A percentile compares a stretch with the other conserved stretches of the same genome.
Evolutionary conservation across 345 rosid genomes (phyloP).

Genomic region (Citrus reticulata): DNA sequence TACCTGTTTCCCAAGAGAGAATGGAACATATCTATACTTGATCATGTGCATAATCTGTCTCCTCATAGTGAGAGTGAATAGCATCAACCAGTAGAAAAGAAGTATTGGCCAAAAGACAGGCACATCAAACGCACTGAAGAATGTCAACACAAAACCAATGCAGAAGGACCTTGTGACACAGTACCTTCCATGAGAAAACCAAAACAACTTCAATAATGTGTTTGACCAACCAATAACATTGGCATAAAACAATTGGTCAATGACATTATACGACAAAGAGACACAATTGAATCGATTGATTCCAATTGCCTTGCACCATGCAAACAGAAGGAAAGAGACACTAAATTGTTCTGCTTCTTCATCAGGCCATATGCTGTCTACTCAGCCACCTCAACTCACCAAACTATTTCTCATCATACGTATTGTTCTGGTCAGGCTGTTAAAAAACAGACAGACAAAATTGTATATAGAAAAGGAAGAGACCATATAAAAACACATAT

Average conservation of each 20-base stretch:
- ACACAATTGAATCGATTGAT: background rate
- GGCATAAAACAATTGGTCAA: background rate
- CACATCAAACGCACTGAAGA: constrained; percentile 70
- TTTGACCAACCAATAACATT: background rate
- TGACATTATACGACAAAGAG: background rate
- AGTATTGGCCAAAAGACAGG: constrained; percentile 99
- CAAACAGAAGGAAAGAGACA: background rate
- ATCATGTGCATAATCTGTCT: constrained; percentile 90
- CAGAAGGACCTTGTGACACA: constrained; percentile 67
- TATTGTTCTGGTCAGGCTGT: background rate
- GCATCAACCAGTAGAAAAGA: constrained; percentile 80
- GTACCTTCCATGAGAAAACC: constrained; percentile 43
- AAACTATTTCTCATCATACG: background rate
- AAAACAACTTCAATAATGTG: background rate
- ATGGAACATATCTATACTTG: constrained; percentile 89
- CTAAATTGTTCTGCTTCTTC: background rate
- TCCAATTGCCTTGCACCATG: background rate
- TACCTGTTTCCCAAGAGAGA: constrained; percentile 92
- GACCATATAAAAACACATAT: background rate
- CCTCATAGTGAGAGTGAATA: constrained; percentile 83
- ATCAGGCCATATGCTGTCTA: background rate
- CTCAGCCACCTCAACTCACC: background rate
- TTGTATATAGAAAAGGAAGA: background rate
- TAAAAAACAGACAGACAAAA: background rate
- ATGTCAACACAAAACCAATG: constrained; percentile 75